A percentile compares a stretch with the other conserved stretches of the same genome.
Evolutionary conservation across 2,329 filamentous ascomycete species (phyloP).

Genomic region (Aureobasidium melanogenum): DNA sequence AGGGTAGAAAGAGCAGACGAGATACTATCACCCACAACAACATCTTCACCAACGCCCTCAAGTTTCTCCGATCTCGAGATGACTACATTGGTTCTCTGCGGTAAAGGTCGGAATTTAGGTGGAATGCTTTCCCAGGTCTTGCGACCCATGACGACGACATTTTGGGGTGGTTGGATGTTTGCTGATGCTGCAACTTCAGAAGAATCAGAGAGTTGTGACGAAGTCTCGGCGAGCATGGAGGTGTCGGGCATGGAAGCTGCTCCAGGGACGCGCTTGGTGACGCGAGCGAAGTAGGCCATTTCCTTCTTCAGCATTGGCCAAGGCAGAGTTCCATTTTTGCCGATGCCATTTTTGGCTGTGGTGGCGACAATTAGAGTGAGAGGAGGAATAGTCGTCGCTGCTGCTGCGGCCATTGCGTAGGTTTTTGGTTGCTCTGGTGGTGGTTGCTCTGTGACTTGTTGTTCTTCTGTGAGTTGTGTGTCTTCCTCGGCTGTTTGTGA

Average conservation of each 20-base stretch:
- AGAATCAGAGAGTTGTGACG: slow-evolving; percentile 8
- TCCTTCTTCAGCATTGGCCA: slow-evolving; percentile 85
- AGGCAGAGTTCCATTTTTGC: slow-evolving; percentile 65
- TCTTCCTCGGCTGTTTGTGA: neutral
- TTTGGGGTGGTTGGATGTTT: slow-evolving; percentile 20
- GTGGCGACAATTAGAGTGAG: slow-evolving; percentile 92
- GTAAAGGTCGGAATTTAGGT: slow-evolving; percentile 65
- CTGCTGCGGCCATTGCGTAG: slow-evolving; percentile 5
- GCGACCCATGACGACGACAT: slow-evolving; percentile 89
- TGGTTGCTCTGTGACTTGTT: neutral
- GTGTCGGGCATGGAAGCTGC: slow-evolving; percentile 16
- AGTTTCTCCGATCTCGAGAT: slow-evolving; percentile 47
- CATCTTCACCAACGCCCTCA: slow-evolving; percentile 28
- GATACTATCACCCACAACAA: slow-evolving; percentile 26
- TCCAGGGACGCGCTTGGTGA: slow-evolving; percentile 62
- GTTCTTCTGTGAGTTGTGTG: neutral
- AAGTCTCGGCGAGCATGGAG: neutral
- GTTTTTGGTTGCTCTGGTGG: neutral
- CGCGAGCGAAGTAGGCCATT: slow-evolving; percentile 89
- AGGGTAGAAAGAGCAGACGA: slow-evolving; percentile 25
- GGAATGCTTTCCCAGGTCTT: slow-evolving; percentile 96
- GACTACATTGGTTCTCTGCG: slow-evolving; percentile 72
- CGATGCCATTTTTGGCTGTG: slow-evolving; percentile 82
- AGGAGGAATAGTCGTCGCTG: slow-evolving; percentile 14
- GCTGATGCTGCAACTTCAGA: slow-evolving; percentile 3